Evolutionary conservation across 140 eudicot genomes (phyloP).

Genomic region (Senecio squalidus): DNA sequence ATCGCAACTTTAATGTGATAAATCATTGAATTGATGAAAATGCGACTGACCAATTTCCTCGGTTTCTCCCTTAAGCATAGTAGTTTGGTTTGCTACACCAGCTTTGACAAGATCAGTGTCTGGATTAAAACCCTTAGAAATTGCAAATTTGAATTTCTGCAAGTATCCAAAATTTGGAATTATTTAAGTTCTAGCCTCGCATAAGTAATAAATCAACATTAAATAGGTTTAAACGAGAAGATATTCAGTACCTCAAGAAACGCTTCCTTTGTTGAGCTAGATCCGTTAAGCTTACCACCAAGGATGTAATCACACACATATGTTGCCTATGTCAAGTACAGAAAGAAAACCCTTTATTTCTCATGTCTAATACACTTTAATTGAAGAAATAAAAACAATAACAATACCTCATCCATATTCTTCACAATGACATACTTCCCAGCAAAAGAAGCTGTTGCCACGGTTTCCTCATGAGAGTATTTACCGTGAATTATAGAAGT

Average conservation of each 20-base stretch:
- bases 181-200: background rate
- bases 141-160: conserved; percentile 83
- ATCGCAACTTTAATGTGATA: background rate
- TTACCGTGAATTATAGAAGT: conserved; percentile 93
- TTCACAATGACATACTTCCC: conserved; percentile 76
- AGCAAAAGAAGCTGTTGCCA: conserved; percentile 96
- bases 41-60: conserved; percentile 73
- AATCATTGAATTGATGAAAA: background rate
- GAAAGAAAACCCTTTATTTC: background rate
- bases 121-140: conserved; percentile 79
- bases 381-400: background rate
- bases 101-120: conserved; percentile 72
- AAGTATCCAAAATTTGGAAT: background rate
- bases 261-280: conserved; percentile 91
- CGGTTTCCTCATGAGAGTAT: conserved; percentile 84
- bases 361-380: background rate
- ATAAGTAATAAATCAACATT: background rate
- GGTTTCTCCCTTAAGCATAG: conserved; percentile 96
- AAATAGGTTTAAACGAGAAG: conserved; percentile 2
- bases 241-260: conserved; percentile 55
- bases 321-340: conserved; percentile 43
- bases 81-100: conserved; percentile 96
- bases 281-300: conserved; percentile 88
- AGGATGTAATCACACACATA: conserved; percentile 89
- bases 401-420: conserved; percentile 73